Conservation (phyloP, 2,329 filamentous ascomycete genomes). For the Dichotomopilus funicola region DNA sequence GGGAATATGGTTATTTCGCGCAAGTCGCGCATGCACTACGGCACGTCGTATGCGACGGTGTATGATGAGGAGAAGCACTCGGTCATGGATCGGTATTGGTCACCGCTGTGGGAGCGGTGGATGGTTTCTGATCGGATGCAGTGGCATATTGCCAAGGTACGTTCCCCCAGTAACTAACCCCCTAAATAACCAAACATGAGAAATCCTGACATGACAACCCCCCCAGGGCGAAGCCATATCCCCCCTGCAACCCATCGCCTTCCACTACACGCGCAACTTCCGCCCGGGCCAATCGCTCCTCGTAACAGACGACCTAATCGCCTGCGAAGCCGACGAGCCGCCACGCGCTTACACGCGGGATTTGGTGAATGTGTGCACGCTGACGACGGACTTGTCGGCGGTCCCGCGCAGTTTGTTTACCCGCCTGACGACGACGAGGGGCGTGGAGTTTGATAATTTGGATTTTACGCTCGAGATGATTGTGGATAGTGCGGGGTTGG, state of each 20-base stretch:
- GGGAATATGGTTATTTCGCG: conserved; percentile 73
- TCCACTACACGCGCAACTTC: conserved; percentile 83
- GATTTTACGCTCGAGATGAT: conserved; percentile 81
- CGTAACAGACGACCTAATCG: conserved; percentile 75
- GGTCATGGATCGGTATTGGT: conserved; percentile 70
- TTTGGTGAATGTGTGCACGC: conserved; percentile 67
- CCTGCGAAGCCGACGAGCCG: conserved; percentile 62
- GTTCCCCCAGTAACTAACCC: conserved; percentile 25
- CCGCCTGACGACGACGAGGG: conserved; percentile 67
- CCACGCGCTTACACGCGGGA: conserved; percentile 54
- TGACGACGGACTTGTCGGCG: conserved; percentile 72
- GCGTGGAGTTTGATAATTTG: conserved; percentile 74
- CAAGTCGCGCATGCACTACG: conserved; percentile 70
- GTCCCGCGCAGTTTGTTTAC: conserved; percentile 70
- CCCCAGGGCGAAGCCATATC: conserved; percentile 68
- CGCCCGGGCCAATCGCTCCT: conserved; percentile 68
- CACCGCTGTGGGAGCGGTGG: conserved; percentile 72
- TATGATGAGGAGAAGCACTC: conserved; percentile 71
- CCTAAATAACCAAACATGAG: no score
- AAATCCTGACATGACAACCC: no score
- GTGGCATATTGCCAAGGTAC: conserved; percentile 79
- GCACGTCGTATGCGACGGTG: conserved; percentile 73
- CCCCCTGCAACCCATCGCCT: conserved; percentile 66
- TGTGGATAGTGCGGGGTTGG: conserved; percentile 67
- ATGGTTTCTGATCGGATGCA: conserved; percentile 81